Base-by-base conservation (phyloP, 2,329 filamentous ascomycete genomes). In the Pseudonectria buxi region DNA sequence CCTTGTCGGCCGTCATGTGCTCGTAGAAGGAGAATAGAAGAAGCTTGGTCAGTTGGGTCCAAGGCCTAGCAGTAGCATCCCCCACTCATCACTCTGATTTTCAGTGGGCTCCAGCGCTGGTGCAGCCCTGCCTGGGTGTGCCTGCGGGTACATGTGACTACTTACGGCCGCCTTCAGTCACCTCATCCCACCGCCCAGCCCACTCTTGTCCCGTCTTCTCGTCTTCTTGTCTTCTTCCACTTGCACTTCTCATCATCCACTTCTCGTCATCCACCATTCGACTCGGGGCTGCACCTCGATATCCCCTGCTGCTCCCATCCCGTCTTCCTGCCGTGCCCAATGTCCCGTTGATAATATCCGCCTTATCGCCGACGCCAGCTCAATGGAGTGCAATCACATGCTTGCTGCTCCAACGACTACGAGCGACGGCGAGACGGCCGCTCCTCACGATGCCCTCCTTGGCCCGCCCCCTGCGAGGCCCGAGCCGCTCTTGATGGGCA, bases 311-410 rank as follows among this genome's bases (percentile, higher is more conserved):
- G 18, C 9, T 22, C 18, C 18, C 18, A 22, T 22, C 18, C 9
- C 18, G 18, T 22, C 18, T 22, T 9, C 5, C 18, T 22, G 9
- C 25, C 28, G 24, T 40, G 27, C 28, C 45, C 44, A 34, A 53
- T 53, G 50, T 48, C 35, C 27, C 43, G 43, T 51, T 53, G 50
- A 53, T 46, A 48, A 37, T 9, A 9, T 9, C 50, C 50, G 45
- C 43, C 39, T 33, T 53, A 53, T 53, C 47, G 38, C 46, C 50
- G 50, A 53, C 40, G 38, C 41, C 40, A 45, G 39, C 41, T 36
- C 36, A 30, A 65, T 66, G 59, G 65, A 65, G 50, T 58, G 59
- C 43, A 62, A 62, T 68, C 68, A 69, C 65, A 68, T 70, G 66
- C 59, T 65, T 49, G 50, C 29, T 43, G 49, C 43, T 41, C 35